These are phyloP conservation scores for Saccharomyces mikatae DNA, from an alignment of 805 yeast genomes.

Conservation along the genomic window DNA sequence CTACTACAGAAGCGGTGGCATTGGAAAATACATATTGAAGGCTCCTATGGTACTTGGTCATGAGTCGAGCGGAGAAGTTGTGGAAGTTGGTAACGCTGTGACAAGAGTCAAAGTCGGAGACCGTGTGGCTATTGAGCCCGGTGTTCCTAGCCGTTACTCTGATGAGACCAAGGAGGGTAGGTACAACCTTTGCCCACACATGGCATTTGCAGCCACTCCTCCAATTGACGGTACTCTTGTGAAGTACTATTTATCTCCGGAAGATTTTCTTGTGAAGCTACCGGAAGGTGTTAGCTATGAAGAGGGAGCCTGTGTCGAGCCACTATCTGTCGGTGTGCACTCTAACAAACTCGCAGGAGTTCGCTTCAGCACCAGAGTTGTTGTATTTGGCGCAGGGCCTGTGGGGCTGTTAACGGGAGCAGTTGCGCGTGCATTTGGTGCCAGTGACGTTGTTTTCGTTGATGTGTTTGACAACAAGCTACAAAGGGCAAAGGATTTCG, in stretches of 20 bases:
- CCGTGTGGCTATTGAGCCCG: slow-evolving; percentile 84
- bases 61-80: slow-evolving; percentile 73
- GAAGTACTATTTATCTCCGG: slow-evolving; percentile 66
- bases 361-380: slow-evolving; percentile 58
- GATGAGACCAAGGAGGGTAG: slow-evolving; percentile 70
- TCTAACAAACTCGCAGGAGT: slow-evolving; percentile 57
- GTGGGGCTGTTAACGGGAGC: slow-evolving; percentile 67
- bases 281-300: slow-evolving; percentile 74
- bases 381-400: slow-evolving; percentile 90
- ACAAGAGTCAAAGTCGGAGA: slow-evolving; percentile 68
- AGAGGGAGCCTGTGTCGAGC: slow-evolving; percentile 85
- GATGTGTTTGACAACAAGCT: slow-evolving; percentile 37
- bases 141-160: slow-evolving; percentile 71
- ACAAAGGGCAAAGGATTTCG: slow-evolving; percentile 55
- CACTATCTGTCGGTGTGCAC: slow-evolving; percentile 80
- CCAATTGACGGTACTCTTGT: slow-evolving; percentile 76
- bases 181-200: slow-evolving; percentile 77
- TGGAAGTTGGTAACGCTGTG: slow-evolving; percentile 62
- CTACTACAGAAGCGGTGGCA: slow-evolving; percentile 68
- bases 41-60: slow-evolving; percentile 86
- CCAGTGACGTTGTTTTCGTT: slow-evolving; percentile 50
- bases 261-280: slow-evolving; percentile 72
- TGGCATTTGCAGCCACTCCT: slow-evolving; percentile 89
- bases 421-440: slow-evolving; percentile 69
- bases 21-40: slow-evolving; percentile 67